A percentile compares a stretch with the other conserved stretches of the same genome.
phyloP scores from a whole-genome alignment of 306 rosid genomes.

The Bauhinia variegata region DNA sequence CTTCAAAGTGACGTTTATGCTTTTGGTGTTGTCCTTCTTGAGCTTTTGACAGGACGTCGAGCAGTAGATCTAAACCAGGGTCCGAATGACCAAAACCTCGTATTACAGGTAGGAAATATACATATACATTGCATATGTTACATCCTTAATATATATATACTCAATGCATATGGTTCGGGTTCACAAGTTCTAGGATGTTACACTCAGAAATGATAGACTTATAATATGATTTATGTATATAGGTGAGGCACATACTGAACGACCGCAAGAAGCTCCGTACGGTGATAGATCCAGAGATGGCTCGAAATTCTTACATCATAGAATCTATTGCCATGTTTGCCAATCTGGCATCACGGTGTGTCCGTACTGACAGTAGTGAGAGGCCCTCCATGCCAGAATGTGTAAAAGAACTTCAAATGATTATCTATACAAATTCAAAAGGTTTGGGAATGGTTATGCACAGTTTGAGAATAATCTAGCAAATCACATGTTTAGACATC shows the following conservation, averaged over 20 bases:
- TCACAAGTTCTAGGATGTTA: slow-evolving; percentile 5
- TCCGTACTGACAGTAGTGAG: slow-evolving; percentile 74
- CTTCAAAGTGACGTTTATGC: slow-evolving; percentile 96
- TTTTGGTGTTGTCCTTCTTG: slow-evolving; percentile 96
- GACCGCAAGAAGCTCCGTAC: slow-evolving; percentile 78
- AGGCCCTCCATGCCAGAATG: slow-evolving; percentile 90
- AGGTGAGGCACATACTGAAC: slow-evolving; percentile 83
- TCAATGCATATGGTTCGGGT: no score
- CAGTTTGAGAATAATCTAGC: slow-evolving; percentile 60
- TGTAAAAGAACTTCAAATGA: slow-evolving; percentile 71
- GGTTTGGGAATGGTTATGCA: slow-evolving; percentile 65
- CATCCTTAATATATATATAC: slow-evolving; percentile 15
- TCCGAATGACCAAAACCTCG: slow-evolving; percentile 92
- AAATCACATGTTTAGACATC: slow-evolving; percentile 31
- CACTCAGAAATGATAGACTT: background rate
- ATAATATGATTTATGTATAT: slow-evolving; percentile 25
- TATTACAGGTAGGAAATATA: slow-evolving; percentile 63
- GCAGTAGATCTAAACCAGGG: slow-evolving; percentile 91
- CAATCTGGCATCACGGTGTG: slow-evolving; percentile 89
- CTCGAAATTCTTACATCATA: slow-evolving; percentile 74
- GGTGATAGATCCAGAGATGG: slow-evolving; percentile 83
- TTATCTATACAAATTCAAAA: slow-evolving; percentile 72
- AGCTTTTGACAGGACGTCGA: slow-evolving; percentile 91
- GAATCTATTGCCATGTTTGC: slow-evolving; percentile 87
- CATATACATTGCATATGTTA: background rate